These are phyloP conservation scores for Gastrolobium bilobum DNA, from an alignment of 306 rosid species.

Conservation along the genomic window DNA sequence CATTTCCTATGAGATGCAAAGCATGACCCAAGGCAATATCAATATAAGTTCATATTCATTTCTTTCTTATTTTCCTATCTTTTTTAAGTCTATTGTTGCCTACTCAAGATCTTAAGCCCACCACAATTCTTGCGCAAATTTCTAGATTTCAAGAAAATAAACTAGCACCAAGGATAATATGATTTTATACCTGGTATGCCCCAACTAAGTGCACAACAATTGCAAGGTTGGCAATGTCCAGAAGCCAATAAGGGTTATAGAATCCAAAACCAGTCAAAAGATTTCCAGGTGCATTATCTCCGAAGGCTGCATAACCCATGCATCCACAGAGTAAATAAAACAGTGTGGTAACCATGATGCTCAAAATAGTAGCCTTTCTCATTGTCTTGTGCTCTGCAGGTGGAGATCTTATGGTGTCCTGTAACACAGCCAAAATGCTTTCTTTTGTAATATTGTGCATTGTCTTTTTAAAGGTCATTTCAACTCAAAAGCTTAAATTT, in stretches of 20 bases:
- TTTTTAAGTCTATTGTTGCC: too few relatives aligned
- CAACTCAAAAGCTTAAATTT: too few relatives aligned
- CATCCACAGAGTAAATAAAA: conserved; percentile 80
- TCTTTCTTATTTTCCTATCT: too few relatives aligned
- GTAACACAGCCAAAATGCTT: conserved; percentile 21
- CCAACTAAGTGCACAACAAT: conserved; percentile 80
- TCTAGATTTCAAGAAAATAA: background rate
- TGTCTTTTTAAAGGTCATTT: too few relatives aligned
- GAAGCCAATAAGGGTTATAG: conserved; percentile 82
- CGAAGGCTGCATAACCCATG: conserved; percentile 85
- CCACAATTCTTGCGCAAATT: background rate
- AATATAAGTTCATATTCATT: too few relatives aligned
- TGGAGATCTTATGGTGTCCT: conserved; percentile 80
- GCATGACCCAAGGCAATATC: too few relatives aligned
- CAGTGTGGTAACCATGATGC: conserved; percentile 63
- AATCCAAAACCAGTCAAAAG: conserved; percentile 86
- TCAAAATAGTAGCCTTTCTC: conserved; percentile 70
- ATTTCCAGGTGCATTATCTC: conserved; percentile 73
- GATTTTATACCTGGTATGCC: conserved; percentile 70
- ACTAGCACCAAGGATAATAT: background rate
- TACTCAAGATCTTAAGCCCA: background rate
- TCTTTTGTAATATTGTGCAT: background rate
- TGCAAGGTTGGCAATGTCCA: conserved; percentile 78
- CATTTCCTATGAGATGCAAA: too few relatives aligned
- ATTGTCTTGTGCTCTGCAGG: conserved; percentile 82